These are phyloP conservation scores for Botrytis cinerea DNA, from an alignment of 2,329 filamentous ascomycete species.

Conservation along the genomic window DNA sequence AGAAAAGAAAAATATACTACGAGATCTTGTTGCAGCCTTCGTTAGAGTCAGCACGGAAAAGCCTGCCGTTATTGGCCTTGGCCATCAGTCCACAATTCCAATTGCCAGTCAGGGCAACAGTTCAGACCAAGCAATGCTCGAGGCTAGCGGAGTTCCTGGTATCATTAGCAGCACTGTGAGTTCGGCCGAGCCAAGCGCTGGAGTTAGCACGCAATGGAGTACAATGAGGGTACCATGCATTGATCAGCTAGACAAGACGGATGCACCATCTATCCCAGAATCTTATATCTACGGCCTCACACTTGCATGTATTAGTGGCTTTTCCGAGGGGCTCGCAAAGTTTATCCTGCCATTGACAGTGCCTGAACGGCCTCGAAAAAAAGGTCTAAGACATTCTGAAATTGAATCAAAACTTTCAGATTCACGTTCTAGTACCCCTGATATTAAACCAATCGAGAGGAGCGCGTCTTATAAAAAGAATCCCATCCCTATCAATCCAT, in stretches of 20 bases:
- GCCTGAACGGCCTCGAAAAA: conserved; percentile 65
- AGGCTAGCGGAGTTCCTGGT: conserved; percentile 83
- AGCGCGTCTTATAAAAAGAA: conserved; percentile 71
- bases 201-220: conserved; percentile 92
- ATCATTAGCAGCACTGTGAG: conserved; percentile 76
- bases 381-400: conserved; percentile 36
- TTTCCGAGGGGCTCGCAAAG: conserved; percentile 90
- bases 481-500: conserved; percentile 80
- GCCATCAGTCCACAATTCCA: conserved; percentile 84
- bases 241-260: conserved; percentile 90
- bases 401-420: conserved; percentile 32
- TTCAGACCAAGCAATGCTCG: conserved; percentile 82
- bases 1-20: conserved; percentile 73
- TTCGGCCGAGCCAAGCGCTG: conserved; percentile 64
- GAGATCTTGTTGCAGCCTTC: conserved; percentile 81
- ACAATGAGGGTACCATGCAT: conserved; percentile 83
- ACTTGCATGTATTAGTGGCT: conserved; percentile 81
- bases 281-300: conserved; percentile 93
- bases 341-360: conserved; percentile 91
- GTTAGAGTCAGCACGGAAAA: conserved; percentile 93
- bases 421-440: conserved; percentile 30
- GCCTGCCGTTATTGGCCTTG: conserved; percentile 82
- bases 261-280: conserved; percentile 79
- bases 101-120: conserved; percentile 59
- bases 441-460: conserved; percentile 51